Conservation (phyloP, 345 rosid species). For the Hirschfeldia incana region DNA sequence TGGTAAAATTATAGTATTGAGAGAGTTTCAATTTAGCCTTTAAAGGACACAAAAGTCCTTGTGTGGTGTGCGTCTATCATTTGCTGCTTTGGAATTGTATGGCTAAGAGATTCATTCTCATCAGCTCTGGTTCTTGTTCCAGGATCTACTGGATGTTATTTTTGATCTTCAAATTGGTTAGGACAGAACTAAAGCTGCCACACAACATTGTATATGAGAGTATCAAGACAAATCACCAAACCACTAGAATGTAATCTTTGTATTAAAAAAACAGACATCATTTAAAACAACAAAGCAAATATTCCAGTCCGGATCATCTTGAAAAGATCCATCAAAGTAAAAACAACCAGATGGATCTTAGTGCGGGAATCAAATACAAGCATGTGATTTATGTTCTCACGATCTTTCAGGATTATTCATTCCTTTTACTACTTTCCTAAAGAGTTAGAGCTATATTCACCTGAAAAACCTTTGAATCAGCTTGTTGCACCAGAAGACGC, state of each 20-base stretch:
- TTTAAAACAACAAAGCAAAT: conserved; percentile 8
- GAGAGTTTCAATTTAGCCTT: too few species aligned
- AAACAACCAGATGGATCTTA: conserved; percentile 30
- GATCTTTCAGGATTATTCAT: conserved; percentile 35
- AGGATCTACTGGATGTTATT: background rate
- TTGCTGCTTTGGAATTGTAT: background rate
- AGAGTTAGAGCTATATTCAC: conserved; percentile 43
- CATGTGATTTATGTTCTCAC: conserved; percentile 14
- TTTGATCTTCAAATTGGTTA: background rate
- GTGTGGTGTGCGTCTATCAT: background rate
- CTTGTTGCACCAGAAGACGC: conserved; percentile 43
- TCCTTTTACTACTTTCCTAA: conserved; percentile 29
- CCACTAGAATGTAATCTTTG: background rate
- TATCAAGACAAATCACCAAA: conserved; percentile 6
- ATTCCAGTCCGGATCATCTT: conserved; percentile 13
- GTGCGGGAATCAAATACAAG: conserved; percentile 22
- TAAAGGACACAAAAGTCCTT: too few species aligned
- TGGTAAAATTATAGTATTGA: too few species aligned
- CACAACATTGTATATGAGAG: background rate
- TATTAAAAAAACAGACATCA: background rate
- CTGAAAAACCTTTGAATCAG: conserved; percentile 37
- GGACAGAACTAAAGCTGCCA: background rate
- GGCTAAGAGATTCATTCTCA: background rate
- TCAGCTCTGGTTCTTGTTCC: conserved; percentile 4
- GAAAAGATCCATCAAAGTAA: conserved; percentile 28